These are phyloP conservation scores for Hypoxylon lienhwacheense DNA, from an alignment of 495 filamentous ascomycete genomes.

Conservation along the genomic window DNA sequence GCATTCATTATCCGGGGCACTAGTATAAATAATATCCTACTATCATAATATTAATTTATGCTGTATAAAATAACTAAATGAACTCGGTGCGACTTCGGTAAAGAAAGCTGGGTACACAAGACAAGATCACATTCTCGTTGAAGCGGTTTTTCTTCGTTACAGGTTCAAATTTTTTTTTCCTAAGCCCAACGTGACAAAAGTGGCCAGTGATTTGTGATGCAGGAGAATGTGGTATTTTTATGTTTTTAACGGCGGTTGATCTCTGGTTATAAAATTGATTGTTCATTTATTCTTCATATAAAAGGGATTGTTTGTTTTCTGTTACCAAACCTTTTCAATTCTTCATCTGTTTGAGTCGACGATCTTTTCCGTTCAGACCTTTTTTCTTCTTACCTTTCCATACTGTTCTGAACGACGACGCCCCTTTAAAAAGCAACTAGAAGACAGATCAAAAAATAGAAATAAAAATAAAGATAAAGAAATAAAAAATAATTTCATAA, in stretches of 20 bases:
- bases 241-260: too few species aligned
- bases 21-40: too few species aligned
- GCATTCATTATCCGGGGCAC: too few species aligned
- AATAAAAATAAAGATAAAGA: neutral
- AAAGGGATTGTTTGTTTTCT: neutral
- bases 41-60: too few species aligned
- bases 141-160: conserved; percentile 35
- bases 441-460: neutral
- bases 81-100: conserved; percentile 32
- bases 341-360: neutral
- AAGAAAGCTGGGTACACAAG: conserved; percentile 1
- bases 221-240: conserved; percentile 13
- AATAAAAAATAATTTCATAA: conserved; percentile 1
- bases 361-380: neutral
- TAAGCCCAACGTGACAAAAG: conserved; percentile 19
- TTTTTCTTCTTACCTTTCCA: neutral
- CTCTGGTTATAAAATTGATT: neutral
- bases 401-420: neutral
- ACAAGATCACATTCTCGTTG: conserved; percentile 7
- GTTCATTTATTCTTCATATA: neutral
- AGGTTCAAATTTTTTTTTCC: conserved; percentile 16
- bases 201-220: conserved; percentile 27
- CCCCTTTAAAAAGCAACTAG: too few species aligned
- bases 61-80: conserved; percentile 8
- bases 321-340: neutral